These are phyloP conservation scores for Aspergillus transmontanensis DNA, from an alignment of 2,329 filamentous ascomycete genomes.

Conservation along the genomic window DNA sequence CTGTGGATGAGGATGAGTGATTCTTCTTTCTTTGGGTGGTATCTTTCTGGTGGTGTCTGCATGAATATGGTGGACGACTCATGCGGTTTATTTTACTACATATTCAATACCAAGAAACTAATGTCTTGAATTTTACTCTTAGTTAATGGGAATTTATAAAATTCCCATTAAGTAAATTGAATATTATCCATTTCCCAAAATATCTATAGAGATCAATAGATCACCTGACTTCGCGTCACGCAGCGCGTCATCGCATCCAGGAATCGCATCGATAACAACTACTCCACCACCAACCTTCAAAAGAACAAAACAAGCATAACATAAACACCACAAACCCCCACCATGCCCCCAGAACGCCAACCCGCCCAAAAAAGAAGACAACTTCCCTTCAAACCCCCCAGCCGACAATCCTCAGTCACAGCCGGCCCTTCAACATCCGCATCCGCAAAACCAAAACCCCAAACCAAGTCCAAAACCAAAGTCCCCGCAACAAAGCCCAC, in stretches of 20 bases:
- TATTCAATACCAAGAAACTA: not conserved
- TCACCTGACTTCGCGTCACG: slow-evolving; percentile 25
- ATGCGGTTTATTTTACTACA: not conserved
- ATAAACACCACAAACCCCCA: not conserved
- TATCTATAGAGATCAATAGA: not conserved
- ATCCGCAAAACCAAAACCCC: slow-evolving; percentile 11
- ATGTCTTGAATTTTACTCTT: not conserved
- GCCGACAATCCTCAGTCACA: slow-evolving; percentile 32
- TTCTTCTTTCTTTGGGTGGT: not conserved
- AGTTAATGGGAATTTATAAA: not conserved
- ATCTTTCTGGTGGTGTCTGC: not conserved
- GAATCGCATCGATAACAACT: not conserved
- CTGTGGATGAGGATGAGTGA: slow-evolving; percentile 18
- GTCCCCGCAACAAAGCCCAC: not conserved
- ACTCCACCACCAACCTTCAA: not conserved
- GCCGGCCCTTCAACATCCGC: slow-evolving; percentile 28
- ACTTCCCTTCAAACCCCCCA: slow-evolving; percentile 50
- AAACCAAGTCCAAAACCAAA: slow-evolving; percentile 10
- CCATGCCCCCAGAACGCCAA: slow-evolving; percentile 26
- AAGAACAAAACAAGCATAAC: not conserved
- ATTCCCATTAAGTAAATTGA: not conserved
- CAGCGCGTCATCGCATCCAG: slow-evolving; percentile 8
- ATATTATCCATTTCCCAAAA: not conserved
- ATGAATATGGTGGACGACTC: not conserved
- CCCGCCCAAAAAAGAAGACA: slow-evolving; percentile 38